Evolutionary conservation across 1,284 basidiomycete species (phyloP).

Genomic region (Tetrapyrgos nigripes): DNA sequence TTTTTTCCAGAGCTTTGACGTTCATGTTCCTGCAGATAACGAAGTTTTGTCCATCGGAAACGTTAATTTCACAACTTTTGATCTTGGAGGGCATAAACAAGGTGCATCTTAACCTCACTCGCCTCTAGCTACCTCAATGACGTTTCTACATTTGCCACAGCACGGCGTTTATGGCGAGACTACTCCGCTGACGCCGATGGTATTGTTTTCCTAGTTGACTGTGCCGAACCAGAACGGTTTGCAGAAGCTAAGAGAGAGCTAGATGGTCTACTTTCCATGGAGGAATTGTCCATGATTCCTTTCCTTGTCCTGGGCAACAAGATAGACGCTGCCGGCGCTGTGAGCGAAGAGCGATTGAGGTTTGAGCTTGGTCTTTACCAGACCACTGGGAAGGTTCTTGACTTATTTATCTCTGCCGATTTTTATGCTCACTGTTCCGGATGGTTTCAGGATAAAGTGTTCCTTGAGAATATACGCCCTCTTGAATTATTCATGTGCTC

Average conservation of each 20-base stretch:
- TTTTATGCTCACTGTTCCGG: neutral
- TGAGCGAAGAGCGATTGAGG: slow-evolving; percentile 97
- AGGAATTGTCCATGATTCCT: slow-evolving; percentile 94
- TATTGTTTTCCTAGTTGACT: slow-evolving; percentile 98
- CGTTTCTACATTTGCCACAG: slow-evolving; percentile 49
- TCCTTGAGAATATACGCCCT: slow-evolving; percentile 95
- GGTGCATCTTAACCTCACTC: slow-evolving; percentile 49
- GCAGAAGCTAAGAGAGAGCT: slow-evolving; percentile 96
- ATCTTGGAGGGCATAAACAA: slow-evolving; percentile 98
- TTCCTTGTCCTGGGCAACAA: slow-evolving; percentile 99
- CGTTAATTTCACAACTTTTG: slow-evolving; percentile 99
- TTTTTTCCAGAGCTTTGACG: slow-evolving; percentile 12
- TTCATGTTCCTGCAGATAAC: slow-evolving; percentile 67
- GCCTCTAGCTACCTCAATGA: neutral
- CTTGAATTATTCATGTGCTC: slow-evolving; percentile 99
- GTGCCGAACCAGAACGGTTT: slow-evolving; percentile 96
- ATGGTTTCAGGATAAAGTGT: slow-evolving; percentile 86
- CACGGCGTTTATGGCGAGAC: slow-evolving; percentile 98
- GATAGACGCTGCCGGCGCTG: slow-evolving; percentile 97
- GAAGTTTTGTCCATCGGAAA: slow-evolving; percentile 99
- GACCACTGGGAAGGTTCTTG: slow-evolving; percentile 94
- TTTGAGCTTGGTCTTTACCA: slow-evolving; percentile 96
- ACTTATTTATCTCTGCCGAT: neutral
- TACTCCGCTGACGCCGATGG: slow-evolving; percentile 99
- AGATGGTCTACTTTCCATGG: slow-evolving; percentile 93